Base-by-base conservation (phyloP, 306 rosid species). In the Cercis canadensis region DNA sequence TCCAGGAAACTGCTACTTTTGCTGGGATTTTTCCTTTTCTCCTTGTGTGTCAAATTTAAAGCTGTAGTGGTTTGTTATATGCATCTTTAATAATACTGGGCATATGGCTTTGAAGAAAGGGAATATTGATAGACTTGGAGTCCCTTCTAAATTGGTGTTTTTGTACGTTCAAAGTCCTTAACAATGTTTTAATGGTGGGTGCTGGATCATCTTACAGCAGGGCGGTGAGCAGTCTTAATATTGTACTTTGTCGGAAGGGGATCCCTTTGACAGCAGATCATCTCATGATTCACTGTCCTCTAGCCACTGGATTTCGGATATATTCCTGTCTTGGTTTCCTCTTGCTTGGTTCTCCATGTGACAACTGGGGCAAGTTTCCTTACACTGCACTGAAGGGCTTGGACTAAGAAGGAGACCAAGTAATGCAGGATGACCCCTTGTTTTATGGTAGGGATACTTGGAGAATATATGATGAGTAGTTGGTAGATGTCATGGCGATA, bases 261-360 rank as follows among this genome's bases (percentile, higher is more conserved):
- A 66, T 85, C 89, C 84, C 87, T 54, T 77, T 85, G 92, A 90
- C 88, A 76, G 86, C 62, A 62, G 78, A 79, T 82, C 77, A 78
- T 85, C 87, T 67, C 79, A 75, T 85, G 73, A 61, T 80, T 85
- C 81, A 70, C 79, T 82, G 79, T 81, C 75, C 70, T 78, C 76
- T 77, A 57, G 88, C 79, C 14, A 75, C 92, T 73, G 78, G 84
- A 63, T 81, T 69, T 76, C 74, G 87, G 76, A 72, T 86, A 53
- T 67, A 74, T 82, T 71, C 85, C 83, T 85, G 87, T 81, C 88
- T 84, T 68, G 78, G 96, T 85, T 83, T 80, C 88, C 88, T 86
- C 84, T 80, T 85, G 80, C 77, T 83, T 83, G 75, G 87, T 83
- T 74, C 84, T 83, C 82, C 80, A 80, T 62, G 62, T 83, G 71